phyloP scores from a whole-genome alignment of 495 filamentous ascomycete species.

The Penicillium robsamsonii region DNA sequence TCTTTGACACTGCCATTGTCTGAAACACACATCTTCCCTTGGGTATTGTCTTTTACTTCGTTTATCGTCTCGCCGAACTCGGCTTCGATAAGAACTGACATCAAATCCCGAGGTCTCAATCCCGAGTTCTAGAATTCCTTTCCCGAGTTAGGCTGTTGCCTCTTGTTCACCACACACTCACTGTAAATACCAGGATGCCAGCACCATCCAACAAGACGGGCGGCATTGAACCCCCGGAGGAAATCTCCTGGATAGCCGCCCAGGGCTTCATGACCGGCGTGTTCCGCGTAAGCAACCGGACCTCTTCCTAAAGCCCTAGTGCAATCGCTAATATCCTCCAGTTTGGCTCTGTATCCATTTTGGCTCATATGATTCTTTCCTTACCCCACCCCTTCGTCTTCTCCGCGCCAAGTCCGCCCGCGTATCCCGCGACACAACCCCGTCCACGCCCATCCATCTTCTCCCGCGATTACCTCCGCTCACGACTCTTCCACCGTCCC shows the following conservation, averaged over 20 bases:
- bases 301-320: not conserved
- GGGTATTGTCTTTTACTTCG: not conserved
- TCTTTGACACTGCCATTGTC: not conserved
- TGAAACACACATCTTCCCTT: not conserved
- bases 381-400: conserved; percentile 49
- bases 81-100: conserved; percentile 9
- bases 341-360: conserved; percentile 49
- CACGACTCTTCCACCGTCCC: conserved; percentile 43
- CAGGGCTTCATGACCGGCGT: conserved; percentile 46
- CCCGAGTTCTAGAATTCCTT: not conserved
- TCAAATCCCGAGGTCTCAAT: not conserved
- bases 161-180: not conserved
- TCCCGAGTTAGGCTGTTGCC: not conserved
- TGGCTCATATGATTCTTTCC: conserved; percentile 49
- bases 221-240: conserved; percentile 42
- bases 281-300: conserved; percentile 39
- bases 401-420: conserved; percentile 22
- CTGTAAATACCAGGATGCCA: conserved; percentile 32
- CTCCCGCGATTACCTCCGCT: conserved; percentile 38
- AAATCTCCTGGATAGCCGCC: conserved; percentile 42
- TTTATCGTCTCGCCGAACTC: conserved; percentile 9
- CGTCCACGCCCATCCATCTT: conserved; percentile 32
- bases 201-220: conserved; percentile 37
- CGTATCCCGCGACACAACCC: conserved; percentile 20
- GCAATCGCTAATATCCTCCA: conserved; percentile 13